Evolutionary conservation across 495 filamentous ascomycete genomes (phyloP).

Genomic region (Clohesyomyces aquaticus): DNA sequence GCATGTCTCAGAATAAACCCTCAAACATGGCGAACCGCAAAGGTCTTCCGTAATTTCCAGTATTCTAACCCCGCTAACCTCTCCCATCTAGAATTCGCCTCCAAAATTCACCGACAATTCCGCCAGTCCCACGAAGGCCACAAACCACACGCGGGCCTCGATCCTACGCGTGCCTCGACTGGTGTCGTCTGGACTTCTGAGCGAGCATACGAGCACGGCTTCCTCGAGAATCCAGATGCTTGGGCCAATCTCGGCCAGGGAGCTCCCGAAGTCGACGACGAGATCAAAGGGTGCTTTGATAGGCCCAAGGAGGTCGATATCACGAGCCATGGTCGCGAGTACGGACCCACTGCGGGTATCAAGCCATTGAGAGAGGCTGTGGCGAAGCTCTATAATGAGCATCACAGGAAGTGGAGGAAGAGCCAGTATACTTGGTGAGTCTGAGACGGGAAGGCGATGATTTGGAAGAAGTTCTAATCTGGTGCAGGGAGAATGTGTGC

Average conservation of each 20-base stretch:
- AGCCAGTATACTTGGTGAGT: conserved; percentile 83
- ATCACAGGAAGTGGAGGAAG: conserved; percentile 84
- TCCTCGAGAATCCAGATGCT: conserved; percentile 72
- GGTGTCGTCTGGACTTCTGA: conserved; percentile 51
- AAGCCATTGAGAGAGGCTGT: conserved; percentile 86
- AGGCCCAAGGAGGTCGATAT: conserved; percentile 84
- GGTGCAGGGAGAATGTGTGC: conserved; percentile 83
- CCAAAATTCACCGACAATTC: conserved; percentile 84
- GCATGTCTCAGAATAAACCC: too few relatives aligned
- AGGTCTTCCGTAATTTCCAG: background rate
- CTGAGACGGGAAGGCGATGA: background rate
- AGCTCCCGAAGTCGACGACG: conserved; percentile 91
- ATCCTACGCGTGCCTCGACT: conserved; percentile 71
- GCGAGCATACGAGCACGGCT: conserved; percentile 51
- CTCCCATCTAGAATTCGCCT: conserved; percentile 62
- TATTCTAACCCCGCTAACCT: conserved; percentile 5
- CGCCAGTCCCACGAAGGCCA: conserved; percentile 85
- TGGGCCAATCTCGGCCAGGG: conserved; percentile 98
- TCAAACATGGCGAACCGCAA: too few relatives aligned
- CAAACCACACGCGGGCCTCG: conserved; percentile 85
- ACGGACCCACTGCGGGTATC: conserved; percentile 92
- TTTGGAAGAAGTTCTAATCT: background rate
- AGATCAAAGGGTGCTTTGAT: conserved; percentile 85
- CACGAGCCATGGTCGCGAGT: conserved; percentile 75
- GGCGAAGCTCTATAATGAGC: conserved; percentile 89